Evolutionary conservation across 1,139 yeast species (phyloP), one percentile per base, ranked within the genome.

Genomic region (Geotrichum aggregatum): DNA sequence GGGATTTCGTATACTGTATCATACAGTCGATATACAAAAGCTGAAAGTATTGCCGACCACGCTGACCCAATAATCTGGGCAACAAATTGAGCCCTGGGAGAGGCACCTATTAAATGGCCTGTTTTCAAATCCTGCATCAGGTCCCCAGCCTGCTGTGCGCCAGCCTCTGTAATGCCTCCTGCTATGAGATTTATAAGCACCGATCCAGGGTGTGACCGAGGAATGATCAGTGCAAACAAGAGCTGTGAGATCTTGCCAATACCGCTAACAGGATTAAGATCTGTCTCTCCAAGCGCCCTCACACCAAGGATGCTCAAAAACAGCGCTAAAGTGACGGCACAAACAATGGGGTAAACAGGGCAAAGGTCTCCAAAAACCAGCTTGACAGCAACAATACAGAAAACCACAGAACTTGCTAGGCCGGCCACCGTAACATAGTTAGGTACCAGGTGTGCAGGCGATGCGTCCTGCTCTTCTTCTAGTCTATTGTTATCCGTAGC

Each of bases 71-170:
- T 78, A 19, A 88, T 62, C 68, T 92, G 98, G 0, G 97, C 98
- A 30, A 82, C 65, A 62, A 92, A 91, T 69, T 92, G 98, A 1
- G 96, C 96, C 55, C 77, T 77, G 21, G 97, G 97, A 0, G 96
- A 85, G 0, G 98, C 98, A 10, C 95, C 96, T 3, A 92, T 66
- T 48, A 92, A 69, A 68, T 87, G 95, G 0, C 98, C 98, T 0
- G 98, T 91, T 66, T 92, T 92, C 61, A 91, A 75, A 69, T 92
- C 98, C 73, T 92, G 98, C 96, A 91, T 87, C 64, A 92, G 74
- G 70, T 92, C 98, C 14, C 98, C 98, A 0, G 98, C 97, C 69
- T 92, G 98, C 69, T 92, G 98, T 1, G 98, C 97, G 6, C 98
- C 98, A 0, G 98, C 98, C 70, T 92, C 98, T 0, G 98, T 95